Evolutionary conservation across 2,329 filamentous ascomycete species (phyloP).

Genomic region (Pseudogymnoascus sp.): DNA sequence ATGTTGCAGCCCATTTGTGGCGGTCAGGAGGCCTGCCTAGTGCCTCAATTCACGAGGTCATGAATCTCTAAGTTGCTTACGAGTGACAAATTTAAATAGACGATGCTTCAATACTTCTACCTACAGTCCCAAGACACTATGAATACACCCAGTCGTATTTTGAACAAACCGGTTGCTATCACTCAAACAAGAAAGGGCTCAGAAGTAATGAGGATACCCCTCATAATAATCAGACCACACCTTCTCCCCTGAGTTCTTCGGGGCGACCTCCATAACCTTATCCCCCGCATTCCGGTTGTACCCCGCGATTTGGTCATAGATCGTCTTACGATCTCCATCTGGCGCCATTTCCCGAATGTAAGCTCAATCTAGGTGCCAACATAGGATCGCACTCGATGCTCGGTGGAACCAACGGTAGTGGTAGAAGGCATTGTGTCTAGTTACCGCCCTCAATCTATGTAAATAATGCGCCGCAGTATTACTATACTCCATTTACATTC

Average conservation of each 20-base stretch:
- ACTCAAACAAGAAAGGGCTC: slow-evolving; percentile 19
- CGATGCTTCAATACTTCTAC: not conserved
- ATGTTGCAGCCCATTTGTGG: too few species aligned
- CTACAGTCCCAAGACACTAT: slow-evolving; percentile 10
- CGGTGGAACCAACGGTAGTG: not conserved
- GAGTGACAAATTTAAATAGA: not conserved
- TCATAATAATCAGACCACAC: slow-evolving; percentile 24
- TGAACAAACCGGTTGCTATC: slow-evolving; percentile 16
- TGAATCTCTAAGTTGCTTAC: not conserved
- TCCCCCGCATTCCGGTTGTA: slow-evolving; percentile 9
- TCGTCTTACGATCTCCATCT: not conserved
- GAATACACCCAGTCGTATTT: slow-evolving; percentile 16
- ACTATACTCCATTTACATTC: not conserved
- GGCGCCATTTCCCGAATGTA: not conserved
- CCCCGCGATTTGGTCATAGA: not conserved
- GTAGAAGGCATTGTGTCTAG: not conserved
- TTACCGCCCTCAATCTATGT: not conserved
- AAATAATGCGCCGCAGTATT: not conserved
- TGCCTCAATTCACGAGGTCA: not conserved
- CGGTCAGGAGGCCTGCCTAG: too few species aligned
- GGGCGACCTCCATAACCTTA: slow-evolving; percentile 22
- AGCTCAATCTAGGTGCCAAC: not conserved
- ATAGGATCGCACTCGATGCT: not conserved
- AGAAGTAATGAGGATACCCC: slow-evolving; percentile 29
- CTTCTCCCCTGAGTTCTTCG: slow-evolving; percentile 23